Conservation (phyloP, 2,329 filamentous ascomycete species). For the Furcasterigmium sp. region DNA sequence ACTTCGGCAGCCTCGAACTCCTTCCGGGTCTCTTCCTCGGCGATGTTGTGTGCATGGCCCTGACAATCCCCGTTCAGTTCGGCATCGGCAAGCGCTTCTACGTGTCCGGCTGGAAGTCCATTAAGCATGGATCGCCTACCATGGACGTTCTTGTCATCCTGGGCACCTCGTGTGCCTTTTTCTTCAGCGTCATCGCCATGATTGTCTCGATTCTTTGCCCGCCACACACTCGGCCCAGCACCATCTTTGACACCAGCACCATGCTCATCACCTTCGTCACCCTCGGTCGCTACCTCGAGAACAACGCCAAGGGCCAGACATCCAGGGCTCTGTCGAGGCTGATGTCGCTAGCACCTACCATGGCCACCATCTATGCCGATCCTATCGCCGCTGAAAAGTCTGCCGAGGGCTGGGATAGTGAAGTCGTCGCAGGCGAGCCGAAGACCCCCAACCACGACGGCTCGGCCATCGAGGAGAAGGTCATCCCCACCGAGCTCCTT, state of each 20-base stretch:
- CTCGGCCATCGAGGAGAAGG: slow-evolving; percentile 70
- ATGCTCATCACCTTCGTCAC: slow-evolving; percentile 98
- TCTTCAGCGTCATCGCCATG: slow-evolving; percentile 90
- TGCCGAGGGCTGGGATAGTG: slow-evolving; percentile 68
- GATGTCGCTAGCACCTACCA: slow-evolving; percentile 94
- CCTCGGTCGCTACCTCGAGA: slow-evolving; percentile 86
- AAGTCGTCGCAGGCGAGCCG: slow-evolving; percentile 30
- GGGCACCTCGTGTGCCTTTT: slow-evolving; percentile 91
- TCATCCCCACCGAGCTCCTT: slow-evolving; percentile 90
- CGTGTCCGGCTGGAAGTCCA: slow-evolving; percentile 82
- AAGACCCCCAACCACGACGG: slow-evolving; percentile 43
- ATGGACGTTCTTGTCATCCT: slow-evolving; percentile 97
- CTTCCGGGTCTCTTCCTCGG: slow-evolving; percentile 80
- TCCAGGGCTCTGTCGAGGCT: slow-evolving; percentile 87
- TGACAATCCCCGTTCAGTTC: slow-evolving; percentile 94
- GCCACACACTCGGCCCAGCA: slow-evolving; percentile 76
- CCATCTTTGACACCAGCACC: slow-evolving; percentile 94
- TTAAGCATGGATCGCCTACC: slow-evolving; percentile 86
- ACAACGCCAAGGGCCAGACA: slow-evolving; percentile 91
- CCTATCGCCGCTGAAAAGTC: slow-evolving; percentile 90
- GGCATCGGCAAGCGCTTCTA: slow-evolving; percentile 96
- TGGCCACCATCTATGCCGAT: slow-evolving; percentile 94
- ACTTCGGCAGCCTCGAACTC: slow-evolving; percentile 67
- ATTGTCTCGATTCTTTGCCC: slow-evolving; percentile 68
- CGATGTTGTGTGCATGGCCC: slow-evolving; percentile 73